Conservation (phyloP, 2,329 filamentous ascomycete genomes). For the Alternaria metachromatica region DNA sequence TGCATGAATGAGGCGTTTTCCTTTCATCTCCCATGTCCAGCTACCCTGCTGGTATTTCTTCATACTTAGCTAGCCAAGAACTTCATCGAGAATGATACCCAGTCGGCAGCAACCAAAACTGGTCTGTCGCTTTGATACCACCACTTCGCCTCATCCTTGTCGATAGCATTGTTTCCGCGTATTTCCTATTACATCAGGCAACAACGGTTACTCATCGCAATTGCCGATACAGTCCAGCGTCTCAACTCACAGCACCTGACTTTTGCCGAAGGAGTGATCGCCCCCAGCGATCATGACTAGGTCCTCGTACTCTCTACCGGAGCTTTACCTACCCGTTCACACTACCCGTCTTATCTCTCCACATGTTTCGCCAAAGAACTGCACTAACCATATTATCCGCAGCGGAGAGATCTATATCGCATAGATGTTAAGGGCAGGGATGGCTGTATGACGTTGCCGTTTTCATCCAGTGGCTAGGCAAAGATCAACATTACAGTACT, state of each 20-base stretch:
- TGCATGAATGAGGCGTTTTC: slow-evolving; percentile 34
- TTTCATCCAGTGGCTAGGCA: slow-evolving; percentile 1
- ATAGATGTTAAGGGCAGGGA: not conserved
- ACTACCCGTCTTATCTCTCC: not conserved
- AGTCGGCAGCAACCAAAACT: slow-evolving; percentile 3
- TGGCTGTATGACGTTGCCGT: not conserved
- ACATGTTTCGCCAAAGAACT: not conserved
- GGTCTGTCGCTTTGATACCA: not conserved
- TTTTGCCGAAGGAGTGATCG: not conserved
- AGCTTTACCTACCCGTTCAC: not conserved
- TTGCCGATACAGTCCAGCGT: not conserved
- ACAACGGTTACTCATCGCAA: not conserved
- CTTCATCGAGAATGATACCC: slow-evolving; percentile 19
- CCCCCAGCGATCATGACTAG: slow-evolving; percentile 4
- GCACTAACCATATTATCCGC: not conserved
- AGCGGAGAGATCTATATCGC: slow-evolving; percentile 5
- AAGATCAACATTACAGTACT: slow-evolving; percentile 2
- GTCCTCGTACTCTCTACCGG: not conserved
- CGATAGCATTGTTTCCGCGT: not conserved
- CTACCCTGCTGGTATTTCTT: slow-evolving; percentile 8
- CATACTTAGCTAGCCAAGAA: slow-evolving; percentile 12
- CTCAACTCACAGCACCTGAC: not conserved
- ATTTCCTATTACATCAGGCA: not conserved
- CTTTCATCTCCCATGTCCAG: slow-evolving; percentile 6
- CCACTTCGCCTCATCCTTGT: not conserved